Conservation (phyloP, 2,329 filamentous ascomycete species). For the Aspergillus sp. region DNA sequence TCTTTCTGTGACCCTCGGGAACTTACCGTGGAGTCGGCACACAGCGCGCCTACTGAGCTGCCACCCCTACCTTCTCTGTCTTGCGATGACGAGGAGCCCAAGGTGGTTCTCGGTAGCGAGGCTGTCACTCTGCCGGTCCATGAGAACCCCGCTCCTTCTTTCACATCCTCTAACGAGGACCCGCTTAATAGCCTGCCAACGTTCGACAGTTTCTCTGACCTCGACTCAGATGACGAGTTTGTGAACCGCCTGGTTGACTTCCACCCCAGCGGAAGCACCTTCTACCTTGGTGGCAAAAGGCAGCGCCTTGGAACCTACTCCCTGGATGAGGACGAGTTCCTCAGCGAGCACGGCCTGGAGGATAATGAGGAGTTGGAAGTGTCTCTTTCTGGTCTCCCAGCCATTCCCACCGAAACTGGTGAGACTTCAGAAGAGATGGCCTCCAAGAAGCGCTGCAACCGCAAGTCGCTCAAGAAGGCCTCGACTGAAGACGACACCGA, state of each 20-base stretch:
- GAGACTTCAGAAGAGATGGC: conserved; percentile 42
- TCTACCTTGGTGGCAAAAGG: conserved; percentile 66
- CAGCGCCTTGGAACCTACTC: conserved; percentile 70
- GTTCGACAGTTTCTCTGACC: conserved; percentile 84
- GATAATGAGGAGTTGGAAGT: conserved; percentile 70
- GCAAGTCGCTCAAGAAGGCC: conserved; percentile 38
- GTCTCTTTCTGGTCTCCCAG: conserved; percentile 59
- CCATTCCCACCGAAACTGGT: conserved; percentile 44
- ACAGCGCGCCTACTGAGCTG: conserved; percentile 58
- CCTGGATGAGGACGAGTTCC: conserved; percentile 73
- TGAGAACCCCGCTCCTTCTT: conserved; percentile 37
- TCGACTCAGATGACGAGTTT: conserved; percentile 90
- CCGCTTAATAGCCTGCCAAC: conserved; percentile 62
- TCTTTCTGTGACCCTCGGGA: conserved; percentile 91
- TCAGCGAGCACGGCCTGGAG: conserved; percentile 73
- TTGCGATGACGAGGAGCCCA: conserved; percentile 41
- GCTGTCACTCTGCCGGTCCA: conserved; percentile 38
- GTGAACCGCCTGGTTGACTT: conserved; percentile 72
- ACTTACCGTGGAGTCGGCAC: conserved; percentile 66
- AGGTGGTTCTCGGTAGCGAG: conserved; percentile 35
- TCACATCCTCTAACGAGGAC: conserved; percentile 47
- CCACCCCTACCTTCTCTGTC: conserved; percentile 57
- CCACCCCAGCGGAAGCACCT: conserved; percentile 56
- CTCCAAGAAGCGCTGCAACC: conserved; percentile 48
- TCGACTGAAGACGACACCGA: conserved; percentile 31